Percentiles rank a stretch among this genome's conserved stretches.
Evolutionary conservation across 129 eudicot genomes (phyloP).

Genomic region (Saposhnikovia divaricata): DNA sequence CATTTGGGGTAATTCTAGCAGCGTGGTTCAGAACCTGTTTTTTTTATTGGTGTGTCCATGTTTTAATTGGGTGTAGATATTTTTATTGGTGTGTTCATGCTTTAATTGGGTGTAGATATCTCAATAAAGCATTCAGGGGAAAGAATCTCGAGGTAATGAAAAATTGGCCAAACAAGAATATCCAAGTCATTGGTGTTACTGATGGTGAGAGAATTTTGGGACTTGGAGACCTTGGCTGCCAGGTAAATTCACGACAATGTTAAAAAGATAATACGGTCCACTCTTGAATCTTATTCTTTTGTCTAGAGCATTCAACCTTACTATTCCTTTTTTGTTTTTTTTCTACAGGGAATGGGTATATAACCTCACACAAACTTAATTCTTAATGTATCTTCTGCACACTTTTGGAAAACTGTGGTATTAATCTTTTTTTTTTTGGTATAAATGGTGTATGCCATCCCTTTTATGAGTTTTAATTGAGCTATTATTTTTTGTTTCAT

Average conservation of each 20-base stretch:
- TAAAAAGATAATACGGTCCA: background rate
- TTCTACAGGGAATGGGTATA: conserved; percentile 67
- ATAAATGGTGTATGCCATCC: background rate
- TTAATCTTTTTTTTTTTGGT: background rate
- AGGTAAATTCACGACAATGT: conserved; percentile 30
- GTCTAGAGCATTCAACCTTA: background rate
- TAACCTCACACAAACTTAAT: background rate
- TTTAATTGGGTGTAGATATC: no score
- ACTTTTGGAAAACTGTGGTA: background rate
- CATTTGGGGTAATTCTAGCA: no score
- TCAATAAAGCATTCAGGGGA: conserved; percentile 31
- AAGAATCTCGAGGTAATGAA: conserved; percentile 77
- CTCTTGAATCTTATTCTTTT: background rate
- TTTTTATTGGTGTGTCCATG: no score
- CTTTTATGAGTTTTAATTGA: background rate
- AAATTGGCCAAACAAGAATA: conserved; percentile 80
- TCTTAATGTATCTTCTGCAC: background rate
- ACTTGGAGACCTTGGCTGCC: conserved; percentile 91
- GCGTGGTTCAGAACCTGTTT: no score
- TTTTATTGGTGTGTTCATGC: no score
- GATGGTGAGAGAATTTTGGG: conserved; percentile 96
- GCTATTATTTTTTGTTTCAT: conserved; percentile 3
- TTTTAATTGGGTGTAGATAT: no score
- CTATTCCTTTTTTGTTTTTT: background rate
- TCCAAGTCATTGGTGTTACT: conserved; percentile 89